phyloP scores from a whole-genome alignment of 257 asterid species.

The Nicotiana knightiana region DNA sequence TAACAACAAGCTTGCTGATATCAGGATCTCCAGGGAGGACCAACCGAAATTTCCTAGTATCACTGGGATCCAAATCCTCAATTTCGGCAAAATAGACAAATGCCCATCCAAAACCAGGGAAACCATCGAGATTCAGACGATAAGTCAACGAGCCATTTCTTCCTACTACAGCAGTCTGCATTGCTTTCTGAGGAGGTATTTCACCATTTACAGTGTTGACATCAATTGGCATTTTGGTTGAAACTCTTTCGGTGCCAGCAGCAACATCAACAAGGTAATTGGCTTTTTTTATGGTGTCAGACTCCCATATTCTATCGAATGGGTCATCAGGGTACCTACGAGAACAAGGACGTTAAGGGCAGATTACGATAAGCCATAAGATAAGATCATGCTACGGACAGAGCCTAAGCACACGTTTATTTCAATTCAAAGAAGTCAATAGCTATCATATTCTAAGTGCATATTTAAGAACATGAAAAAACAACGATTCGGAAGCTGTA shows the following conservation, averaged over 20 bases:
- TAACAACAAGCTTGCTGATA: conserved; percentile 68
- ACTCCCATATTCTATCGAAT: conserved; percentile 87
- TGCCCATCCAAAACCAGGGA: conserved; percentile 95
- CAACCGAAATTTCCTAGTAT: conserved; percentile 69
- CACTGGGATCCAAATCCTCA: conserved; percentile 60
- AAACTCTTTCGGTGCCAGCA: conserved; percentile 78
- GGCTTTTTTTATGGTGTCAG: conserved; percentile 75
- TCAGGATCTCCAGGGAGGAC: conserved; percentile 66
- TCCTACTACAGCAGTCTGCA: conserved; percentile 99
- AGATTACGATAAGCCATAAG: background rate
- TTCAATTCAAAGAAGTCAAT: background rate
- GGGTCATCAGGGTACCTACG: conserved; percentile 94
- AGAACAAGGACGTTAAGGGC: background rate
- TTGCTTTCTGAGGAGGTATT: conserved; percentile 82
- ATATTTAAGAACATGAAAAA: background rate
- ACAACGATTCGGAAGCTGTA: background rate
- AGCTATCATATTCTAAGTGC: background rate
- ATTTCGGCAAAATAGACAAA: conserved; percentile 86
- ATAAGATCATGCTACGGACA: background rate
- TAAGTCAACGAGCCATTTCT: conserved; percentile 83
- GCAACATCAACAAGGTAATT: conserved; percentile 96
- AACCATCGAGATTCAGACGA: conserved; percentile 91
- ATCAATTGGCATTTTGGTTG: conserved; percentile 65
- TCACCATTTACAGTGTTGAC: conserved; percentile 41
- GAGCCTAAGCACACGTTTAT: background rate